phyloP scores from a whole-genome alignment of 2,329 filamentous ascomycete species.

The Fusarium zealandicum region DNA sequence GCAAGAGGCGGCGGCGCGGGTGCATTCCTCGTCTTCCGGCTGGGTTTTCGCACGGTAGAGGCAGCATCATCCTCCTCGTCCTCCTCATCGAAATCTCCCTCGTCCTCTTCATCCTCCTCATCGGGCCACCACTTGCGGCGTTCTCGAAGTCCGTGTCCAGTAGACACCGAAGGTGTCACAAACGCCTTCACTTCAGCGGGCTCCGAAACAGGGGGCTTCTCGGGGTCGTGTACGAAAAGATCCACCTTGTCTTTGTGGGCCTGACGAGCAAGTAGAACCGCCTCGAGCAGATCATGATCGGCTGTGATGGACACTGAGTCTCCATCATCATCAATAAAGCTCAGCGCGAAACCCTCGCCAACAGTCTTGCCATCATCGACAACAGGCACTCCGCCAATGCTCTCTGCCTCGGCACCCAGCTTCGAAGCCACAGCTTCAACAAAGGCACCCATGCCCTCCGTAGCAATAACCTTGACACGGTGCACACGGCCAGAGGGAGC shows the following conservation, averaged over 20 bases:
- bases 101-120: constrained; percentile 57
- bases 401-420: constrained; percentile 81
- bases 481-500: constrained; percentile 94
- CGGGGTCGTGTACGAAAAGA: constrained; percentile 92
- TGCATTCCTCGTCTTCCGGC: constrained; percentile 47
- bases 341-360: constrained; percentile 84
- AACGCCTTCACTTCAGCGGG: constrained; percentile 53
- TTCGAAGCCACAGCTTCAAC: constrained; percentile 81
- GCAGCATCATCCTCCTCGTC: constrained; percentile 61
- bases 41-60: constrained; percentile 54
- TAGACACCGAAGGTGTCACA: constrained; percentile 58
- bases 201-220: constrained; percentile 79
- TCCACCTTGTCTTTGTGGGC: constrained; percentile 90
- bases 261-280: constrained; percentile 82
- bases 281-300: constrained; percentile 90
- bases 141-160: constrained; percentile 56
- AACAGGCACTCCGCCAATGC: constrained; percentile 79
- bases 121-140: constrained; percentile 67
- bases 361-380: constrained; percentile 82
- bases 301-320: constrained; percentile 97
- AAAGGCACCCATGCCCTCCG: constrained; percentile 81
- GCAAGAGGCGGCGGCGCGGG: constrained; percentile 57
- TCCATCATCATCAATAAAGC: constrained; percentile 96
- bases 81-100: constrained; percentile 55
- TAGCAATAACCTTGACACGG: constrained; percentile 82